Evolutionary conservation across 2,329 filamentous ascomycete genomes (phyloP), one percentile per base, ranked within the genome.

Genomic region (Ophiosphaerella herpotricha): DNA sequence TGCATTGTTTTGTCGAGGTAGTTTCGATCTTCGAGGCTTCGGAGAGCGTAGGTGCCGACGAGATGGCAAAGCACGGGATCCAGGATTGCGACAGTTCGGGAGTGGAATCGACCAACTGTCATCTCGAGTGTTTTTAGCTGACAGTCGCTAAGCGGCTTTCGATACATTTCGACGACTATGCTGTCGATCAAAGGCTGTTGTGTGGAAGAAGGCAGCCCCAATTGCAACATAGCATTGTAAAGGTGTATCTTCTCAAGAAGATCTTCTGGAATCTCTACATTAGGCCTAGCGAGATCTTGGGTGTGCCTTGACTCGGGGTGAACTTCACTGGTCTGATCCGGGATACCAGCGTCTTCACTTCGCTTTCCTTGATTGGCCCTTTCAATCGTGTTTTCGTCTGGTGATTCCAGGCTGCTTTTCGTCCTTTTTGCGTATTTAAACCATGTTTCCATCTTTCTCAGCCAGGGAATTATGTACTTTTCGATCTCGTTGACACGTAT

Each of bases 141-240:
- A 31, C 55, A 59, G 2, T 38, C 31, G 1, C 18, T 35, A 7
- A 59, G 46, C 0, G 36, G 26, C 2, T 36, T 54, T 18, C 50
- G n/a, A 43, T 57, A 53, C 55, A 63, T 58, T 18, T 63, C 43
- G 8, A 52, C 33, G 29, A 53, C 38, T 3, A 65, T 50, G 11
- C 39, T 36, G 18, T 62, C 48, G 7, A 55, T 53, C 7, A 65
- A 48, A 2, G 48, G 45, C 7, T 39, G 41, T 23, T 59, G 52
- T 11, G 59, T 23, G 9, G 37, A 52, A 5, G 39, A 50, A 0
- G 55, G 48, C 2, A 63, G 38, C 5, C 50, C 58, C 1, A 65
- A 46, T 16, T 65, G 62, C 2, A 62, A 47, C 53, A 57, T 59
- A 8, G 50, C 50, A 37, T 60, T 61, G 44, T 65, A 65, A 1